These are phyloP conservation scores for Vigna mungo DNA, from an alignment of 306 rosid genomes.

Conservation along the genomic window DNA sequence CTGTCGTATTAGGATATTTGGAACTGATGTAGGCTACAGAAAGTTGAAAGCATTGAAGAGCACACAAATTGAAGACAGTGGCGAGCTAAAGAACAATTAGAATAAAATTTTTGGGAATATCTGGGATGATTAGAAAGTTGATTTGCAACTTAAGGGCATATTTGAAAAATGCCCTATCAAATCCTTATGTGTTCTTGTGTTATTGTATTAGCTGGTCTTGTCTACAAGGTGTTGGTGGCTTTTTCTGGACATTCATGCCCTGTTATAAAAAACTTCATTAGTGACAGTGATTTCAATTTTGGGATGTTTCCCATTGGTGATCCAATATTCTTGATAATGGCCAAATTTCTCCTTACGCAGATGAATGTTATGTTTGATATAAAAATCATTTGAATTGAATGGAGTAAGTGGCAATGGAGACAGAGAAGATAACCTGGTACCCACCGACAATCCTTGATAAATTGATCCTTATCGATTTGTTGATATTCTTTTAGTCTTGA, in stretches of 20 bases:
- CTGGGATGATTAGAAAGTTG: slow-evolving; percentile 42
- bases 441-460: not conserved
- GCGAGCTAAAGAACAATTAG: slow-evolving; percentile 51
- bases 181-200: slow-evolving; percentile 49
- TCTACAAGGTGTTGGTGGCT: slow-evolving; percentile 47
- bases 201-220: slow-evolving; percentile 40
- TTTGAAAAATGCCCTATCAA: slow-evolving; percentile 44
- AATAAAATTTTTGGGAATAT: slow-evolving; percentile 27
- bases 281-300: slow-evolving; percentile 28
- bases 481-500: not conserved
- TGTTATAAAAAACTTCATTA: slow-evolving; percentile 42
- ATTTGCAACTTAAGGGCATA: slow-evolving; percentile 45
- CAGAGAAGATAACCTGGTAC: not conserved
- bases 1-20: slow-evolving; percentile 69
- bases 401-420: not conserved
- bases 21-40: slow-evolving; percentile 85
- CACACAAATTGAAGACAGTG: slow-evolving; percentile 51
- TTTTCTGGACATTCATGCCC: slow-evolving; percentile 45
- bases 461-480: not conserved
- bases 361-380: slow-evolving; percentile 14
- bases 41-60: slow-evolving; percentile 79
- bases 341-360: not conserved
- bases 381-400: not conserved
- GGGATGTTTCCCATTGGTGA: slow-evolving; percentile 18
- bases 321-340: slow-evolving; percentile 24